Base-by-base conservation (phyloP, 805 yeast genomes). In the Tetrapisispora nanseiensis region DNA sequence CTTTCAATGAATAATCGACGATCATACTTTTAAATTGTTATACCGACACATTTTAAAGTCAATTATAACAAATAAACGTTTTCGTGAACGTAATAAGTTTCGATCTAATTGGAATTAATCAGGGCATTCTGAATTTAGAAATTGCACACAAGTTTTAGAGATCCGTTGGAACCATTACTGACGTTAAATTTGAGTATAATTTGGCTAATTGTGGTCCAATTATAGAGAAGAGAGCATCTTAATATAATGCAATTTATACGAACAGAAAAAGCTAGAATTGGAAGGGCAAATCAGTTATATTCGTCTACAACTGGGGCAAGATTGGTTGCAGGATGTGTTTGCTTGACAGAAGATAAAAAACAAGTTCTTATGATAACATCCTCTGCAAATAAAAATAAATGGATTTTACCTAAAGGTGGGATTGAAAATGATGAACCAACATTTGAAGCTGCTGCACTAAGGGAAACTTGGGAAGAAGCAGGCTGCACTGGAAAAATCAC, bases 391-490 rank as follows among this genome's bases (percentile, higher is more conserved):
- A 71, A 70, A 33, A 74, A 76, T 44, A 71, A 71, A 51, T 90
- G 95, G 95, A 85, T 92, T 7, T 62, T 92, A 4, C 98, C 98
- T 4, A 92, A 92, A 60, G 98, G 98, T 27, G 98, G 98, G 1
- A 79, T 89, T 31, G 98, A 92, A 62, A 58, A 59, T 23, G 98
- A 92, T 61, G 98, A 86, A 61, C 61, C 68, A 50, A 16, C 38
- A 9, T 66, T 54, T 47, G 47, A 55, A 13, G 41, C 64, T 4
- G 66, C 84, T 5, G 97, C 97, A 0, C 67, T 72, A 15, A 70
- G 98, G 45, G 98, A 92, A 58, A 85, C 95, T 0, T 92, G 98
- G 98, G 98, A 92, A 61, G 98, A 92, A 64, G 92, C 95, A 0
- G 98, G 98, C 0, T 84, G 84, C 20, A 74, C 72, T 28, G 95